Base-by-base conservation (phyloP, 2,329 filamentous ascomycete species). In the Penicillium sp. region DNA sequence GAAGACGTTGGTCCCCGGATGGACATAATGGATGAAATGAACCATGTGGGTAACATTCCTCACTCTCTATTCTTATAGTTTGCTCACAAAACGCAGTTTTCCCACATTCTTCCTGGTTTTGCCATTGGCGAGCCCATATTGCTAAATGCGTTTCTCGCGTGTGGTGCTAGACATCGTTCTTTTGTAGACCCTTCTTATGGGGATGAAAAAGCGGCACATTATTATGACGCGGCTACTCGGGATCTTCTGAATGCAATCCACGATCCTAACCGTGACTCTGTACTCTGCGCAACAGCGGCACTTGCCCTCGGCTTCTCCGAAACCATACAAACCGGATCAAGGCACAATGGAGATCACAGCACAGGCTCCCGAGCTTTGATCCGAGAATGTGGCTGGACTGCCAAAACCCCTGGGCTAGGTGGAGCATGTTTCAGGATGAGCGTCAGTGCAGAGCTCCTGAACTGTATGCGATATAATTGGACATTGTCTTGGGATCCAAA, bases 361-460 rank as follows among this genome's bases (percentile, higher is more conserved):
- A 88, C 89, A 0, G 91, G 91, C 6, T 91, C 91, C 10, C 84
- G 91, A 53, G 91, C 91, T 1, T 79, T 96, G 49, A 93, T 97
- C 67, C 90, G 91, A 60, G 91, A 96, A 70, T 96, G 92, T 68
- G 86, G 87, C 5, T 97, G 93, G 93, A 89, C 91, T 67, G 91
- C 91, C 0, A 85, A 82, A 61, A 89, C 89, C 36, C 83, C 82
- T 1, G 92, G 93, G 0, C 85, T 96, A 21, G 93, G 91, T 0
- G 85, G 87, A 0, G 91, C 93, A 1, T 97, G 93, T 73, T 97
- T 97, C 76, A 97, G 93, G 93, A 80, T 97, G 38, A 96, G 96
- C 67, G 87, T 96, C 17, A 89, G 89, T 17, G 89, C 96, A 82
- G 93, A 97, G 72, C 81, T 97, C n/a, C 80, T 97, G 29, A 91